A percentile compares a stretch with the other conserved stretches of the same genome.
Conservation (phyloP, 306 rosid genomes). For the Amphicarpaea edgeworthii region DNA sequence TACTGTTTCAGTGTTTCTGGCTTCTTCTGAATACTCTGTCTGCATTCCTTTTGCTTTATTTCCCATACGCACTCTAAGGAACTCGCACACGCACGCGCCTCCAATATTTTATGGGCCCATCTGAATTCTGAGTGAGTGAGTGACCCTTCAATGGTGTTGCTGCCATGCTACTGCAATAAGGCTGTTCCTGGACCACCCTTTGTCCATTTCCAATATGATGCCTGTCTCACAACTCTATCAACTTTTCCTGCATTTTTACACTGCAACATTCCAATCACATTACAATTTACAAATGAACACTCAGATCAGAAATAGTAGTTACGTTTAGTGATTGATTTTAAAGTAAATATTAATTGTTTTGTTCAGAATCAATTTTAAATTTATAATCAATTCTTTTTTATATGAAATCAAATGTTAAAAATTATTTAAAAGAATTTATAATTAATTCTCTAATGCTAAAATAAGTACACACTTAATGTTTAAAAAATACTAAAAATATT, state of each 20-base stretch:
- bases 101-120: neutral
- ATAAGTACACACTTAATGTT: too few species aligned
- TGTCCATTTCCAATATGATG: conserved; percentile 4
- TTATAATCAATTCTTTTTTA: too few species aligned
- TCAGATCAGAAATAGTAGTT: too few species aligned
- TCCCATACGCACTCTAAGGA: conserved; percentile 2
- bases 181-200: conserved; percentile 23
- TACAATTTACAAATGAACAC: too few species aligned
- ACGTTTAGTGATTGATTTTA: too few species aligned
- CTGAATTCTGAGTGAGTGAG: neutral
- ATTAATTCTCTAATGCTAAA: too few species aligned
- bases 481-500: too few species aligned
- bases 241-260: conserved; percentile 8
- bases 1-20: conserved; percentile 11
- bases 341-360: too few species aligned
- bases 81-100: conserved; percentile 20
- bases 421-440: too few species aligned
- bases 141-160: neutral
- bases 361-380: too few species aligned
- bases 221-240: neutral
- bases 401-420: too few species aligned
- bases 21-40: neutral
- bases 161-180: neutral
- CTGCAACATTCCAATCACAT: neutral
- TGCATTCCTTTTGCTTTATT: conserved; percentile 9